Percentiles rank a stretch among this genome's conserved stretches.
Conservation (phyloP, 805 yeast species). For the Cyberlindnera mycetangii region DNA sequence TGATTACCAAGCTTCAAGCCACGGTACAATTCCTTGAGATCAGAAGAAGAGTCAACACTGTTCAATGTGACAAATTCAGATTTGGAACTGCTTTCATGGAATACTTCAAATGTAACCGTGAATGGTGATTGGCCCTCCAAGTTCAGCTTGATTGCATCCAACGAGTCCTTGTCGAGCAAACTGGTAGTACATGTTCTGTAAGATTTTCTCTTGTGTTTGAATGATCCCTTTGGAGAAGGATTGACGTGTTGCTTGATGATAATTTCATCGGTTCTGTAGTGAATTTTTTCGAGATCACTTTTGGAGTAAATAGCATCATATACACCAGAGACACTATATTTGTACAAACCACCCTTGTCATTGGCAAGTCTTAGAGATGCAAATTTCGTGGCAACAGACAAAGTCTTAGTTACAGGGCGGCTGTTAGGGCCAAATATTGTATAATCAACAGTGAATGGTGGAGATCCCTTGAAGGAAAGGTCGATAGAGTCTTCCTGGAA, state of each 20-base stretch:
- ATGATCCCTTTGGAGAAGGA: conserved; percentile 57
- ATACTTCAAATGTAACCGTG: conserved; percentile 51
- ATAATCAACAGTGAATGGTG: conserved; percentile 71
- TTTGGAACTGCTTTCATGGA: conserved; percentile 58
- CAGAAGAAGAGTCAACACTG: conserved; percentile 38
- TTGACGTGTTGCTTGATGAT: conserved; percentile 51
- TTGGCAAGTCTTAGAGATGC: conserved; percentile 46
- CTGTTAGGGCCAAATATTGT: conserved; percentile 61
- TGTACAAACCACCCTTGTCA: conserved; percentile 55
- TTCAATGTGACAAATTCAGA: conserved; percentile 44
- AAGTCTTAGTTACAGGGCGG: conserved; percentile 30
- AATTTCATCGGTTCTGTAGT: conserved; percentile 32
- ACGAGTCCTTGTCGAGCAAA: conserved; percentile 31
- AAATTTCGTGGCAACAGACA: conserved; percentile 51
- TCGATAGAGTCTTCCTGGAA: conserved; percentile 47
- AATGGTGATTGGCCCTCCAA: conserved; percentile 63
- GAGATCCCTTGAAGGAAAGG: conserved; percentile 50
- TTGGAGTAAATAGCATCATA: conserved; percentile 62
- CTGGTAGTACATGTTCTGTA: conserved; percentile 49
- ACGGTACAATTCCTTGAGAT: conserved; percentile 44
- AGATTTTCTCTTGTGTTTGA: conserved; percentile 44
- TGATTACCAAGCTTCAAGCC: conserved; percentile 70
- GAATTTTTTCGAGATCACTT: conserved; percentile 32
- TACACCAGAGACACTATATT: conserved; percentile 56
- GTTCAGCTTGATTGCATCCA: conserved; percentile 54